These are phyloP conservation scores for Dendrostoma leiphaemia DNA, from an alignment of 2,329 filamentous ascomycete species.

Conservation along the genomic window DNA sequence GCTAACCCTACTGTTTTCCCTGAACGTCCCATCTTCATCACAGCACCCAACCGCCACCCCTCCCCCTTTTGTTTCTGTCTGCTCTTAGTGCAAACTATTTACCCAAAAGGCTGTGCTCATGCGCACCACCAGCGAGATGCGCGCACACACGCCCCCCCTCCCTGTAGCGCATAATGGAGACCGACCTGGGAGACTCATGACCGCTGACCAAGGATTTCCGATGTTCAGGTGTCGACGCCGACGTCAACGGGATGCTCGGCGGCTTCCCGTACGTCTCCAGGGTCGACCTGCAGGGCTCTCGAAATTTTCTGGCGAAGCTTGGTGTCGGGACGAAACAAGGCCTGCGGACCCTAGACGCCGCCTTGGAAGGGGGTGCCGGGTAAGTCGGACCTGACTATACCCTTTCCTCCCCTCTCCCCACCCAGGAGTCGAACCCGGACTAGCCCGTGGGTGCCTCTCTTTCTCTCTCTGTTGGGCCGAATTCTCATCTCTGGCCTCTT, in stretches of 20 bases:
- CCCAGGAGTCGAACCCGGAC: too few species aligned
- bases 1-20: too few species aligned
- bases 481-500: background rate
- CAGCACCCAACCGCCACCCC: too few species aligned
- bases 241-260: constrained; percentile 74
- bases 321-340: constrained; percentile 41
- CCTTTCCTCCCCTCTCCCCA: background rate
- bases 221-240: constrained; percentile 31
- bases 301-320: constrained; percentile 69
- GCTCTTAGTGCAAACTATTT: too few species aligned
- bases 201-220: background rate
- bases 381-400: too few species aligned
- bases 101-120: too few species aligned
- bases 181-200: background rate
- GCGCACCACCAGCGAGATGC: too few species aligned
- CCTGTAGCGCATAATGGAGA: background rate
- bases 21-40: too few species aligned
- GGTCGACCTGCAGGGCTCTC: constrained; percentile 69
- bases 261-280: constrained; percentile 64
- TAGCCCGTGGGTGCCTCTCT: too few species aligned
- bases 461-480: background rate
- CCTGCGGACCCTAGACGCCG: constrained; percentile 26
- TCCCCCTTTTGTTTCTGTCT: too few species aligned
- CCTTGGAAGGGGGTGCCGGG: constrained; percentile 42
- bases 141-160: too few species aligned